A percentile compares a stretch with the other conserved stretches of the same genome.
Evolutionary conservation across 23 red algal genomes (phyloP).

Genomic region (Pyropia haitanensis): DNA sequence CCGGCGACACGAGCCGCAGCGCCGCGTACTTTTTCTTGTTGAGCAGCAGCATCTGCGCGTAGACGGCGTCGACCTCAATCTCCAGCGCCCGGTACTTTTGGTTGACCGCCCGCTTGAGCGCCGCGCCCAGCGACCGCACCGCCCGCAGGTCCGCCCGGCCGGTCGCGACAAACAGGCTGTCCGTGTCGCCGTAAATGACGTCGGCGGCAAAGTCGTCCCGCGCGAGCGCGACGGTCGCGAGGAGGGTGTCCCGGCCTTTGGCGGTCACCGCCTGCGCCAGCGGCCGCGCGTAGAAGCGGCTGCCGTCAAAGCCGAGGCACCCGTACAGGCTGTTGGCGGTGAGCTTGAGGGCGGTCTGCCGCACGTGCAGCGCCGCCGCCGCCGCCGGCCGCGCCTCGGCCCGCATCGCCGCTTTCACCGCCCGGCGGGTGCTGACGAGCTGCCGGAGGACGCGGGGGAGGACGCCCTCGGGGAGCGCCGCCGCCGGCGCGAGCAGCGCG

Average conservation of each 20-base stretch:
- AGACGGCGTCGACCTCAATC: constrained; percentile 97
- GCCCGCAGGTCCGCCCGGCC: constrained; percentile 45
- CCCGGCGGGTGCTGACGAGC: constrained; percentile 58
- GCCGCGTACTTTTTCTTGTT: constrained; percentile 99
- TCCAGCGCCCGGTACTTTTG: constrained; percentile 83
- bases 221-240: constrained; percentile 79
- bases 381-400: constrained; percentile 29
- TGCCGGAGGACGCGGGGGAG: constrained; percentile 77
- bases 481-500: constrained; percentile 4
- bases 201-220: constrained; percentile 41
- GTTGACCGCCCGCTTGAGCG: constrained; percentile 80
- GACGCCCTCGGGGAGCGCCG: constrained; percentile 34
- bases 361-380: constrained; percentile 52
- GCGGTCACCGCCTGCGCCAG: constrained; percentile 89
- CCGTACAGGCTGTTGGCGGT: constrained; percentile 98
- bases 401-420: constrained; percentile 66
- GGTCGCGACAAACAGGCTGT: constrained; percentile 88
- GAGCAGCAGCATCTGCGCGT: constrained; percentile 90
- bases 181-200: constrained; percentile 97
- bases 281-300: constrained; percentile 65
- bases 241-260: constrained; percentile 77
- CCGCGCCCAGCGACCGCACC: constrained; percentile 51
- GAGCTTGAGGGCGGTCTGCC: constrained; percentile 91
- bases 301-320: constrained; percentile 78
- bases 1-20: constrained; percentile 45